phyloP scores from a whole-genome alignment of 2,329 filamentous ascomycete species.

The Orbilia blumenaviensis region DNA sequence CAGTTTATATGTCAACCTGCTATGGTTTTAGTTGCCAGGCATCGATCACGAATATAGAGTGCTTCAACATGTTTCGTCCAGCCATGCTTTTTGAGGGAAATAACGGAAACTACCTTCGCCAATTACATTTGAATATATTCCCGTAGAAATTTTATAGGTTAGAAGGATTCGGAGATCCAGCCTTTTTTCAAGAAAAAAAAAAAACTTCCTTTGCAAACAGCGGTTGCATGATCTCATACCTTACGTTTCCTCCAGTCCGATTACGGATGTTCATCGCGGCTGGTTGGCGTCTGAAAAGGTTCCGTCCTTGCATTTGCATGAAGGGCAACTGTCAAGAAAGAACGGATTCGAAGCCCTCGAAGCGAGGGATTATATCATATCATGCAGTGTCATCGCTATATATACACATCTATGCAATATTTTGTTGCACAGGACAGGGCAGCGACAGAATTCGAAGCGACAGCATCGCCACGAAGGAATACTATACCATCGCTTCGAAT shows the following conservation, averaged over 20 bases:
- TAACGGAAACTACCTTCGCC: slow-evolving; percentile 1
- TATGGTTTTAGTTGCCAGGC: slow-evolving; percentile 11
- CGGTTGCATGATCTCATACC: slow-evolving; percentile 31
- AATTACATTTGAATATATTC: slow-evolving; percentile 12
- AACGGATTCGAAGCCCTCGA: slow-evolving; percentile 38
- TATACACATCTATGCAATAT: slow-evolving; percentile 20
- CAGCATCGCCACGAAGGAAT: slow-evolving; percentile 6
- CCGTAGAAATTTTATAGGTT: slow-evolving; percentile 4
- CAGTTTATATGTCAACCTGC: neutral
- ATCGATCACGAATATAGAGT: slow-evolving; percentile 30
- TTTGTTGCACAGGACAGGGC: slow-evolving; percentile 28
- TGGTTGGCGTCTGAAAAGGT: slow-evolving; percentile 15
- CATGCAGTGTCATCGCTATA: slow-evolving; percentile 32
- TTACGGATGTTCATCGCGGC: slow-evolving; percentile 52
- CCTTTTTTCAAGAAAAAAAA: too few species aligned
- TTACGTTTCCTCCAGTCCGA: slow-evolving; percentile 35
- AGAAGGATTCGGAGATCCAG: slow-evolving; percentile 14
- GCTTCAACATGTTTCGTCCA: slow-evolving; percentile 13
- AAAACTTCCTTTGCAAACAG: neutral
- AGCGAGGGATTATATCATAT: slow-evolving; percentile 36
- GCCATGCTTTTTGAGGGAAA: slow-evolving; percentile 17
- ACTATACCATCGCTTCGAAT: neutral
- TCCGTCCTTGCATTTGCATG: slow-evolving; percentile 48
- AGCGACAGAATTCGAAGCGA: neutral
- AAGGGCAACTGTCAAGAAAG: slow-evolving; percentile 21